Evolutionary conservation across 306 rosid genomes (phyloP).

Genomic region (Malus sylvestris): DNA sequence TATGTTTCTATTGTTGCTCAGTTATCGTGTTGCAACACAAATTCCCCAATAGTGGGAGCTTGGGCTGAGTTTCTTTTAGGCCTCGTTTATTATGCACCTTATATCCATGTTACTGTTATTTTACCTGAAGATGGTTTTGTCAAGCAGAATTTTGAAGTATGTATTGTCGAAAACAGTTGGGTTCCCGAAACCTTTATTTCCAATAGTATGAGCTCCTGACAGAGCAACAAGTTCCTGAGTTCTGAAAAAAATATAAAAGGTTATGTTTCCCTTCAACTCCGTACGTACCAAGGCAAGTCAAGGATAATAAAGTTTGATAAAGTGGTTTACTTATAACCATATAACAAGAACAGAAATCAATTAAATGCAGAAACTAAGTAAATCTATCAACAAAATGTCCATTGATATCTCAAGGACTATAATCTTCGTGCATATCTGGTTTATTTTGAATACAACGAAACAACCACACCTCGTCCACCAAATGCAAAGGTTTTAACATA

Average conservation of each 20-base stretch:
- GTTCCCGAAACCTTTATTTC: constrained; percentile 87
- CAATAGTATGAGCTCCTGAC: constrained; percentile 94
- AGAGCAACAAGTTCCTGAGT: constrained; percentile 85
- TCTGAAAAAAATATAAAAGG: constrained; percentile 36
- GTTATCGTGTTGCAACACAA: not conserved
- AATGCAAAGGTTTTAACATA: not conserved
- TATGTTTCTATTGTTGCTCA: not conserved
- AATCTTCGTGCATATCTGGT: not conserved
- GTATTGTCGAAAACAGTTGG: constrained; percentile 79
- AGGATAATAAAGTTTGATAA: not conserved
- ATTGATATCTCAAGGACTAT: not conserved
- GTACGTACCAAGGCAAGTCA: constrained; percentile 3
- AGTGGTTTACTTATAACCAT: not conserved
- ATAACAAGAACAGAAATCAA: not conserved
- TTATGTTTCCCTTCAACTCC: not conserved
- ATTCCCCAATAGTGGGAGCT: not conserved
- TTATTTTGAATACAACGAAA: too few relatives aligned
- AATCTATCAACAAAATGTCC: not conserved
- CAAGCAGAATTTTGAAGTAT: constrained; percentile 78
- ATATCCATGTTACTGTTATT: not conserved
- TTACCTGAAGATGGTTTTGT: constrained; percentile 78
- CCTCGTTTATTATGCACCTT: not conserved
- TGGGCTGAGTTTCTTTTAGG: not conserved
- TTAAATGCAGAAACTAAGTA: not conserved
- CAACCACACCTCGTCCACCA: not conserved